Evolutionary conservation across 2,329 filamentous ascomycete species (phyloP).

Genomic region (Trichoderma cornu-damae): DNA sequence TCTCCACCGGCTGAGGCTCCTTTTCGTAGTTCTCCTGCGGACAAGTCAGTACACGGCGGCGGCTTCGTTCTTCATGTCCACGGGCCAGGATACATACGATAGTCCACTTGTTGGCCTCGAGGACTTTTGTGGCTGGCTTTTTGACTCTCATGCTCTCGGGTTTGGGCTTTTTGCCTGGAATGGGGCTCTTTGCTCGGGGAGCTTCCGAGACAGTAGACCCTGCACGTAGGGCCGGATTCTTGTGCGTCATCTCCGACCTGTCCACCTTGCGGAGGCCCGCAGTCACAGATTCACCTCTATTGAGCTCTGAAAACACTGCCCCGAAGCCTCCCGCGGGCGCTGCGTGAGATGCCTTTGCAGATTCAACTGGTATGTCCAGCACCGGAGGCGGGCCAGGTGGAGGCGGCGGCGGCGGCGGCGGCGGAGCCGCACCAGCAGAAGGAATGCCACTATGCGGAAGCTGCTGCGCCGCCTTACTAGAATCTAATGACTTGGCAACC

Average conservation of each 20-base stretch:
- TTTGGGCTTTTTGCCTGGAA: conserved; percentile 82
- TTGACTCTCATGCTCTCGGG: conserved; percentile 79
- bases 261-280: conserved; percentile 89
- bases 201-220: conserved; percentile 63
- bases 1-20: conserved; percentile 64
- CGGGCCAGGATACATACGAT: conserved; percentile 50
- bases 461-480: conserved; percentile 19
- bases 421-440: conserved; percentile 46
- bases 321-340: conserved; percentile 57
- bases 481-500: conserved; percentile 51
- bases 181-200: conserved; percentile 71
- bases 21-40: conserved; percentile 83
- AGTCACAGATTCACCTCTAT: conserved; percentile 84
- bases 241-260: conserved; percentile 95
- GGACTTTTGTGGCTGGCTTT: conserved; percentile 72
- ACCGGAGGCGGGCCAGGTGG: conserved; percentile 66
- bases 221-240: conserved; percentile 83
- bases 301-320: conserved; percentile 87
- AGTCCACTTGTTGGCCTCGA: conserved; percentile 90
- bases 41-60: conserved; percentile 8
- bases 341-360: conserved; percentile 16
- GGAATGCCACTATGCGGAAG: conserved; percentile 36
- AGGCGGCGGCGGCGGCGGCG: conserved; percentile 61
- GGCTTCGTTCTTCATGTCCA: background rate
- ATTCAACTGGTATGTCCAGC: conserved; percentile 51